phyloP scores from a whole-genome alignment of 2,329 filamentous ascomycete species.

The Claviceps sp. region DNA sequence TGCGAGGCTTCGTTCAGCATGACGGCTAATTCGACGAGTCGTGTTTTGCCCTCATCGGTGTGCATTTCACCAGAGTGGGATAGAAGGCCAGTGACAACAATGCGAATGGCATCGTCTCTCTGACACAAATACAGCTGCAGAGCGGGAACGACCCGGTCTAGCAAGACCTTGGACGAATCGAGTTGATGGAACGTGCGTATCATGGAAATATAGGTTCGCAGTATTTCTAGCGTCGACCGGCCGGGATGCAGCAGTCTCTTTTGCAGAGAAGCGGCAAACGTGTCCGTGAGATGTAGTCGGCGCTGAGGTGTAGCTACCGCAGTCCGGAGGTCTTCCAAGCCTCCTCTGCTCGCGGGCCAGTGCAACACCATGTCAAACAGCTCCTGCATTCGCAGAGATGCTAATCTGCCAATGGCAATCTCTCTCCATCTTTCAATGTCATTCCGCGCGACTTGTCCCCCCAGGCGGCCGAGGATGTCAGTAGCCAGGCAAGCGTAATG shows the following conservation, averaged over 20 bases:
- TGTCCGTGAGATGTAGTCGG: conserved; percentile 55
- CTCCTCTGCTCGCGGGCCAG: conserved; percentile 60
- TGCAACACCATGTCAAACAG: conserved; percentile 67
- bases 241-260: conserved; percentile 60
- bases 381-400: conserved; percentile 53
- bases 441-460: conserved; percentile 31
- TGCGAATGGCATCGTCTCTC: conserved; percentile 63
- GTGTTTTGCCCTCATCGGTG: conserved; percentile 30
- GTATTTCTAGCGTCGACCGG: conserved; percentile 60
- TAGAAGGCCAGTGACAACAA: conserved; percentile 62
- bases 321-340: conserved; percentile 59
- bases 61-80: conserved; percentile 44
- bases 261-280: conserved; percentile 53
- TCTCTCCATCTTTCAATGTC: conserved; percentile 59
- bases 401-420: conserved; percentile 54
- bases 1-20: conserved; percentile 50
- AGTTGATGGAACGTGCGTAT: conserved; percentile 64
- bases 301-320: conserved; percentile 55
- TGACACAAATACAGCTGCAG: conserved; percentile 65
- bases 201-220: conserved; percentile 67
- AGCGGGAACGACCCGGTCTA: conserved; percentile 60
- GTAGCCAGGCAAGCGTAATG: conserved; percentile 51
- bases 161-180: conserved; percentile 63
- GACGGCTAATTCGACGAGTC: conserved; percentile 51
- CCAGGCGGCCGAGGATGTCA: conserved; percentile 41